Evolutionary conservation across 257 asterid species (phyloP).

Genomic region (Solanum dulcamara): DNA sequence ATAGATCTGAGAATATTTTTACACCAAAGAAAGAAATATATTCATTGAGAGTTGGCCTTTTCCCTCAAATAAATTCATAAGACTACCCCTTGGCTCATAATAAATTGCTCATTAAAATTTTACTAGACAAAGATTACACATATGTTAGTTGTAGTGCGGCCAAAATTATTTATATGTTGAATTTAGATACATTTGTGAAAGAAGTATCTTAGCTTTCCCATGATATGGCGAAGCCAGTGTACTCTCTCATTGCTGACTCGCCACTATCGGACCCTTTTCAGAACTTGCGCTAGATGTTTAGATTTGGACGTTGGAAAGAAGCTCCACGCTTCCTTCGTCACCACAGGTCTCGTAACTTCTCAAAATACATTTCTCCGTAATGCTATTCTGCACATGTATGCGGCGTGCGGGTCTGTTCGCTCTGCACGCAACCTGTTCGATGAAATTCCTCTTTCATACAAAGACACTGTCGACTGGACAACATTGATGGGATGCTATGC

Average conservation of each 20-base stretch:
- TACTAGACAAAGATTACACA: too few relatives aligned
- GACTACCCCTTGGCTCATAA: too few relatives aligned
- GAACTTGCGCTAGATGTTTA: slow-evolving; percentile 42
- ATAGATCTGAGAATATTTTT: too few relatives aligned
- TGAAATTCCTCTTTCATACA: slow-evolving; percentile 34
- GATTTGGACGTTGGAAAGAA: slow-evolving; percentile 33
- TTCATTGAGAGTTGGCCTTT: too few relatives aligned
- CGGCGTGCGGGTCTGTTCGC: slow-evolving; percentile 25
- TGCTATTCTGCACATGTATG: slow-evolving; percentile 52
- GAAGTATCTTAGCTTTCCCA: neutral
- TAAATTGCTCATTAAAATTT: too few relatives aligned
- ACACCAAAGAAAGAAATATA: too few relatives aligned
- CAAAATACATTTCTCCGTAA: slow-evolving; percentile 46
- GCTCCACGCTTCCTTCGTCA: slow-evolving; percentile 55
- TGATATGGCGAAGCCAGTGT: slow-evolving; percentile 36
- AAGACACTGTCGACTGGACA: slow-evolving; percentile 75
- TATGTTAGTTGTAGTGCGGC: too few relatives aligned
- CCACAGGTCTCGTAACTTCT: slow-evolving; percentile 32
- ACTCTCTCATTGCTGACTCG: slow-evolving; percentile 36
- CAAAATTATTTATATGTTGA: too few relatives aligned
- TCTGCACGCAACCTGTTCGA: slow-evolving; percentile 61
- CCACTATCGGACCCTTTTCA: slow-evolving; percentile 44
- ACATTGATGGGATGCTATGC: slow-evolving; percentile 44
- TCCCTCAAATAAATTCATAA: too few relatives aligned
- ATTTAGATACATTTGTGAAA: neutral